A percentile compares a stretch with the other conserved stretches of the same genome.
Evolutionary conservation across 1,284 basidiomycete species (phyloP).

Genomic region (Rhodotorula sp.): DNA sequence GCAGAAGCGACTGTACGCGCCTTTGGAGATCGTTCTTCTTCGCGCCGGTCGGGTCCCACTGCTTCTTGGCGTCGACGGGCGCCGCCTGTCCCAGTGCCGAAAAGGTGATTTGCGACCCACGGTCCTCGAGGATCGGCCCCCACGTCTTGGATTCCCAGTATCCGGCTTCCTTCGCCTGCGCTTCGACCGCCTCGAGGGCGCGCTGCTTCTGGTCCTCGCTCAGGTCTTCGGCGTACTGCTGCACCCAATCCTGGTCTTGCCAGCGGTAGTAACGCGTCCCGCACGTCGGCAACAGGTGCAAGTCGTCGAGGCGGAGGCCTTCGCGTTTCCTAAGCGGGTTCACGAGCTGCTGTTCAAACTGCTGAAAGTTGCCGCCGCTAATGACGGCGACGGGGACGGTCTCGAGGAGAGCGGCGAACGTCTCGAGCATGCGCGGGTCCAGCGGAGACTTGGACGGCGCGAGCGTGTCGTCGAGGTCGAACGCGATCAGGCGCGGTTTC

Average conservation of each 20-base stretch:
- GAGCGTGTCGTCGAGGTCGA: conserved; percentile 1
- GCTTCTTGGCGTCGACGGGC: conserved; percentile 3
- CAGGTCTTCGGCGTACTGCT: background rate
- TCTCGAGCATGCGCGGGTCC: conserved; percentile 1
- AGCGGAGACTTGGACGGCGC: background rate
- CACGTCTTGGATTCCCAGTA: background rate
- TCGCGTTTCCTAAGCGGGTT: background rate
- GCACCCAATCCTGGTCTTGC: background rate
- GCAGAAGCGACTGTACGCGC: background rate
- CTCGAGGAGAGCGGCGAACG: background rate
- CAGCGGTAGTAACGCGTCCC: background rate
- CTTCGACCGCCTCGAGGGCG: conserved; percentile 2
- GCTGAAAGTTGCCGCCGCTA: conserved; percentile 1
- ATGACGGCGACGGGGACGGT: conserved; percentile 1
- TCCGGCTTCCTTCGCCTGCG: conserved; percentile 1
- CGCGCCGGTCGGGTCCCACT: background rate
- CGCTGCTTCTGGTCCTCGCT: background rate
- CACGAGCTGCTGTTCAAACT: conserved; percentile 3
- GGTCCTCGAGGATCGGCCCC: conserved; percentile 3
- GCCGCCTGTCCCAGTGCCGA: background rate
- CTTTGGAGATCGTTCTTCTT: background rate
- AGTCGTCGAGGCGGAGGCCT: background rate
- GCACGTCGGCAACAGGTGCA: conserved; percentile 1
- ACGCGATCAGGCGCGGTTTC: background rate
- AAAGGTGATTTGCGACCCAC: background rate